Evolutionary conservation across 345 rosid species (phyloP), one percentile per base, ranked within the genome.

Genomic region (Lagerstroemia speciosa): DNA sequence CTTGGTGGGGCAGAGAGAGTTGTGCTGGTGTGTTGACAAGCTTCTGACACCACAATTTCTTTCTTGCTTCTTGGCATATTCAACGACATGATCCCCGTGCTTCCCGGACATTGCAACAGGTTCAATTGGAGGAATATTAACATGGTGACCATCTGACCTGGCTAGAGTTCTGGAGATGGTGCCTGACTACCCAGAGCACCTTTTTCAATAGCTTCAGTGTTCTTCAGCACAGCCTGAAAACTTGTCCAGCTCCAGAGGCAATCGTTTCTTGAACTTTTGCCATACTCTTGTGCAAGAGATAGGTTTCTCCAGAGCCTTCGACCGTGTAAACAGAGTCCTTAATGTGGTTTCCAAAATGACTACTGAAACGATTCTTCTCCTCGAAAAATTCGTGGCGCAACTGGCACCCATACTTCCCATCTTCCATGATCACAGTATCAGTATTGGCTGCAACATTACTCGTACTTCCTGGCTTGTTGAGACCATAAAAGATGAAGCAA

Each of bases 351-450:
- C 76, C 88, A 62, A 84, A 76, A 70, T 84, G 88, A 57, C 78
- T 78, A 73, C 73, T 38, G 71, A 67, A 80, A 9, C 73, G 55
- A 37, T 66, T 78, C 73, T 76, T 80, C 76, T 77, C 86, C 72
- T 82, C 80, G 75, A 74, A 84, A 40, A 67, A 52, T 69, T 78
- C 78, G 24, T 58, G 62, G 74, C 84, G 80, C 61, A 78, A 62
- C 73, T 84, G 88, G 67, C 88, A 84, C 65, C 82, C 77, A 46
- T 80, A 84, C 66, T 78, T 84, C 68, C 81, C 80, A 69, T 82
- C 76, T 73, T 73, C 80, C 2, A 73, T 70, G 45, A 75, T 77
- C 68, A 66, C 80, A 52, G 76, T 74, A 65, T 72, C 82, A 64
- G 31, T 62, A 57, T 53, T 41, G 22, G 70, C 50, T 33, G 72